These are phyloP conservation scores for Kazachstania psychrophila DNA, from an alignment of 805 yeast genomes.

Conservation along the genomic window DNA sequence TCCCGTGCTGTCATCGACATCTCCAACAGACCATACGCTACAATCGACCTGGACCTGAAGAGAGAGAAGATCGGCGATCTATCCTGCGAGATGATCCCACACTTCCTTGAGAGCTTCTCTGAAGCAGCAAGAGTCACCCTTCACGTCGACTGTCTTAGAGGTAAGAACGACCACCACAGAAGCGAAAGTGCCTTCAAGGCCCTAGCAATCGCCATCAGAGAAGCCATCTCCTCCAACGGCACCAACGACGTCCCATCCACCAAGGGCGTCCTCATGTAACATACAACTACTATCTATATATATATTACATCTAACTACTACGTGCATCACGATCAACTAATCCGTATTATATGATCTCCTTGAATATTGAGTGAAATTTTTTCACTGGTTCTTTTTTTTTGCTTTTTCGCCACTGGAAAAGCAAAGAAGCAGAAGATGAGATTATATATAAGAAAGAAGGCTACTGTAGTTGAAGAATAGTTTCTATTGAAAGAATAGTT, in stretches of 20 bases:
- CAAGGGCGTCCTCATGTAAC: slow-evolving; percentile 77
- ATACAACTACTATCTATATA: background rate
- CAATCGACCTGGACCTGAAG: slow-evolving; percentile 77
- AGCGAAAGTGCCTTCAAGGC: slow-evolving; percentile 97
- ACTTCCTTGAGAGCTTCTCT: slow-evolving; percentile 88
- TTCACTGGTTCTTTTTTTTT: background rate
- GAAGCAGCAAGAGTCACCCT: slow-evolving; percentile 82
- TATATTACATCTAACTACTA: background rate
- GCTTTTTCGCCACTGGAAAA: background rate
- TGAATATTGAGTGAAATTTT: background rate
- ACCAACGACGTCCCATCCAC: slow-evolving; percentile 90
- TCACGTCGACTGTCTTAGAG: slow-evolving; percentile 91
- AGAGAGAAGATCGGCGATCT: slow-evolving; percentile 91
- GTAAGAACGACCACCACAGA: slow-evolving; percentile 92
- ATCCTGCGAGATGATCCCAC: slow-evolving; percentile 96
- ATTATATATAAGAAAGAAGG: background rate
- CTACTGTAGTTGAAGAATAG: no score
- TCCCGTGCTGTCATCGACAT: slow-evolving; percentile 94
- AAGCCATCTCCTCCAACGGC: slow-evolving; percentile 76
- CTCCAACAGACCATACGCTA: slow-evolving; percentile 88
- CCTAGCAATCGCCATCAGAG: slow-evolving; percentile 82
- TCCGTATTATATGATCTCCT: background rate
- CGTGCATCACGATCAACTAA: background rate
- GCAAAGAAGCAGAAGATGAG: background rate
- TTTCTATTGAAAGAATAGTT: no score